Evolutionary conservation across 2,329 filamentous ascomycete species (phyloP).

Genomic region (Sarocladium kiliense): DNA sequence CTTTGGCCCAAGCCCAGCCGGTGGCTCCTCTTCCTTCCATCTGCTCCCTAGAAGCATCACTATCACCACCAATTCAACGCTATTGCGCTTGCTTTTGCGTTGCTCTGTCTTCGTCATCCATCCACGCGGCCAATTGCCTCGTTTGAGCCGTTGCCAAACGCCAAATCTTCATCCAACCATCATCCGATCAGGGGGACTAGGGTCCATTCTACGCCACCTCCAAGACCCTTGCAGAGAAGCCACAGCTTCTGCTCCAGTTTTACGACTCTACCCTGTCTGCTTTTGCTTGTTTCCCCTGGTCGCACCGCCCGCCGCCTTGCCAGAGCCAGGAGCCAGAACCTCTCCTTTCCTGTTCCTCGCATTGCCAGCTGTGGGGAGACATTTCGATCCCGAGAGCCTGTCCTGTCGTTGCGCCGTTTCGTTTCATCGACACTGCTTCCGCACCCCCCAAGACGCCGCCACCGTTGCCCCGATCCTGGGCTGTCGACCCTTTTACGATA

Average conservation of each 20-base stretch:
- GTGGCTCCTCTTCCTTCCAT: neutral
- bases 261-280: slow-evolving; percentile 6
- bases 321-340: neutral
- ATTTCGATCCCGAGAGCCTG: slow-evolving; percentile 3
- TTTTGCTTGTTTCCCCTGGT: slow-evolving; percentile 5
- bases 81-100: neutral
- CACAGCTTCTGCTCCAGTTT: slow-evolving; percentile 10
- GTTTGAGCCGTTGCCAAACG: neutral
- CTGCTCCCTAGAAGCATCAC: neutral
- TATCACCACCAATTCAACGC: neutral
- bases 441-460: neutral
- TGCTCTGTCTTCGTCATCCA: neutral
- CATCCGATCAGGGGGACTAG: slow-evolving; percentile 4
- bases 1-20: neutral
- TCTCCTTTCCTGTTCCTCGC: slow-evolving; percentile 7
- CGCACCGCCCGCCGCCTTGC: neutral
- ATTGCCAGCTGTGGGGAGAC: slow-evolving; percentile 4
- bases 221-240: slow-evolving; percentile 7
- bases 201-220: slow-evolving; percentile 5
- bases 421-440: slow-evolving; percentile 6
- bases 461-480: neutral
- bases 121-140: neutral
- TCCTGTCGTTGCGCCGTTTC: slow-evolving; percentile 9
- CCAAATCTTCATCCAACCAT: neutral
- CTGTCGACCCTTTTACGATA: neutral